phyloP scores from a whole-genome alignment of 805 yeast species.

The Cyberlindnera japonica region DNA sequence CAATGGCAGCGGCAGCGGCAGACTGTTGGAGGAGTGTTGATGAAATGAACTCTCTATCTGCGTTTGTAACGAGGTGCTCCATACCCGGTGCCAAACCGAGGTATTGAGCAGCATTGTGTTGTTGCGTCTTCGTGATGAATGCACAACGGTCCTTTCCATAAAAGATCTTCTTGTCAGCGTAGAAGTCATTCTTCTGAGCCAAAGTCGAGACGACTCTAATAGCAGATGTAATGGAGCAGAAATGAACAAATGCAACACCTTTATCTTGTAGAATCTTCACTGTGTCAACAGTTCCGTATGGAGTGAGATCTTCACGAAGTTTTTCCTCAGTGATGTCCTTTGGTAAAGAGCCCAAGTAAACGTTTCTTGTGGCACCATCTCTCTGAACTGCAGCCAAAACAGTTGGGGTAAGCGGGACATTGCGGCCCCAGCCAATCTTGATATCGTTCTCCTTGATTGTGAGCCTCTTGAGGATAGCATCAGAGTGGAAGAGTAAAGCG shows the following conservation, averaged over 20 bases:
- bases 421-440: constrained; percentile 91
- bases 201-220: constrained; percentile 76
- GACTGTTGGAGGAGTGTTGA: constrained; percentile 85
- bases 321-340: constrained; percentile 64
- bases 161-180: constrained; percentile 72
- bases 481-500: constrained; percentile 89
- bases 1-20: constrained; percentile 97
- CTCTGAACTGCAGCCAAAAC: constrained; percentile 73
- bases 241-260: constrained; percentile 88
- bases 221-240: constrained; percentile 82
- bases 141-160: constrained; percentile 96
- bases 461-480: constrained; percentile 80
- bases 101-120: constrained; percentile 95
- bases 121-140: constrained; percentile 90
- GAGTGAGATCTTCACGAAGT: constrained; percentile 58
- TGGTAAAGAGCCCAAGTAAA: constrained; percentile 78
- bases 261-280: constrained; percentile 75
- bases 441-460: constrained; percentile 78
- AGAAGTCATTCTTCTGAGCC: constrained; percentile 60
- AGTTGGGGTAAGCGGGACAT: constrained; percentile 67
- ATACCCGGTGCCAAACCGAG: constrained; percentile 86
- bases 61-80: constrained; percentile 73
- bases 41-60: constrained; percentile 55
- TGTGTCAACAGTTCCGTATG: constrained; percentile 82
- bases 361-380: constrained; percentile 92